phyloP scores from a whole-genome alignment of 306 rosid species.

The Acmispon strigosus region DNA sequence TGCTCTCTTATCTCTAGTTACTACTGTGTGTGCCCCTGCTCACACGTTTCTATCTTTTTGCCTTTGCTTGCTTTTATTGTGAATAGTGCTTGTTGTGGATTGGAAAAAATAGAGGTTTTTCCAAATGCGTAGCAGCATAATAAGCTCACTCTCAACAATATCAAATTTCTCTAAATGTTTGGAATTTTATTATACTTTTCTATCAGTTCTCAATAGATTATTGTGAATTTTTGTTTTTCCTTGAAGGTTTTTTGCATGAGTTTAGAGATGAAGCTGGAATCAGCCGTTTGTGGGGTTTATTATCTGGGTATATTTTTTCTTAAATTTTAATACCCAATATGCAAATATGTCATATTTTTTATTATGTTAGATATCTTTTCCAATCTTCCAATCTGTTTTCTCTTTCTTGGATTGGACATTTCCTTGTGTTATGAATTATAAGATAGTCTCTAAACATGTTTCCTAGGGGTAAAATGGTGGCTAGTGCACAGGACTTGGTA shows the following conservation, averaged over 20 bases:
- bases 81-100: neutral
- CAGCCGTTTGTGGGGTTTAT: constrained; percentile 78
- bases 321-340: neutral
- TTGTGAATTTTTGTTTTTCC: constrained; percentile 21
- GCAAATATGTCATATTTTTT: neutral
- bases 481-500: constrained; percentile 71
- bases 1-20: neutral
- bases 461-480: constrained; percentile 70
- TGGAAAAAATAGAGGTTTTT: neutral
- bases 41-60: neutral
- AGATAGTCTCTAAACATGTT: constrained; percentile 12
- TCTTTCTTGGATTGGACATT: neutral
- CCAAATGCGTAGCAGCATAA: constrained; percentile 9
- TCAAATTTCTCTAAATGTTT: constrained; percentile 2
- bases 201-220: neutral
- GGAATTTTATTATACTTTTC: neutral
- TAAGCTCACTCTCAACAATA: neutral
- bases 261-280: constrained; percentile 86
- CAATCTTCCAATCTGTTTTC: neutral
- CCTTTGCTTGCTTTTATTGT: neutral
- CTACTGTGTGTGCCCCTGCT: neutral
- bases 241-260: constrained; percentile 55
- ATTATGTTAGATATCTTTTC: neutral
- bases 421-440: neutral
- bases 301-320: constrained; percentile 55